Conservation (phyloP, 805 yeast species). For the Lipomyces sp. region DNA sequence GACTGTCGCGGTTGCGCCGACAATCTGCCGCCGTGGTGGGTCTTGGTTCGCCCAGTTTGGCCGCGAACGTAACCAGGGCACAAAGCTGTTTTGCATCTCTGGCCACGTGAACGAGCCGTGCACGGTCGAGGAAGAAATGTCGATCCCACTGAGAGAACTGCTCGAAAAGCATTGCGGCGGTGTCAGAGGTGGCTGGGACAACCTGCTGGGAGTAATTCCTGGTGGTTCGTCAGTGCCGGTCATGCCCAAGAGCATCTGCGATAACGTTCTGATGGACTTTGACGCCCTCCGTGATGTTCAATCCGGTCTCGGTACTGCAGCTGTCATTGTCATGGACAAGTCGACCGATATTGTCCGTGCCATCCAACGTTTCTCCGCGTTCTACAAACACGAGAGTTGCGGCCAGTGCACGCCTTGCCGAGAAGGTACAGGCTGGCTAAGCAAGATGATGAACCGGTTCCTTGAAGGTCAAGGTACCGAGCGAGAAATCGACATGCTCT, state of each 20-base stretch:
- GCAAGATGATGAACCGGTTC: slow-evolving; percentile 83
- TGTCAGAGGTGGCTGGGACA: slow-evolving; percentile 91
- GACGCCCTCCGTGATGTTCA: slow-evolving; percentile 86
- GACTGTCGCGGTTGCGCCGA: slow-evolving; percentile 88
- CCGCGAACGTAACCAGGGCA: slow-evolving; percentile 81
- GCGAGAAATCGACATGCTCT: slow-evolving; percentile 81
- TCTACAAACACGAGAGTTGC: slow-evolving; percentile 90
- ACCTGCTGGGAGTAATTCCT: slow-evolving; percentile 82
- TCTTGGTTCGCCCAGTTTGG: slow-evolving; percentile 86
- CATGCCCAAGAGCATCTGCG: slow-evolving; percentile 69
- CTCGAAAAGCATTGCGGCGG: slow-evolving; percentile 92
- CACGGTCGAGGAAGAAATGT: slow-evolving; percentile 93
- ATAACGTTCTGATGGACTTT: slow-evolving; percentile 78
- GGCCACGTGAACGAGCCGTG: slow-evolving; percentile 93
- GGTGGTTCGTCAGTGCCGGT: slow-evolving; percentile 91
- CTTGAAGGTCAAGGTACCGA: slow-evolving; percentile 77
- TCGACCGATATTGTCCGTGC: slow-evolving; percentile 83
- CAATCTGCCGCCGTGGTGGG: slow-evolving; percentile 86
- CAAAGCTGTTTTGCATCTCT: slow-evolving; percentile 82
- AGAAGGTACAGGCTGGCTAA: slow-evolving; percentile 88
- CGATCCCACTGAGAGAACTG: slow-evolving; percentile 80
- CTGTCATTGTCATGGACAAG: slow-evolving; percentile 89
- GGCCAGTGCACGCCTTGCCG: slow-evolving; percentile 96
- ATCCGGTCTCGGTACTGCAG: slow-evolving; percentile 90
- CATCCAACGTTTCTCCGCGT: slow-evolving; percentile 80